These are phyloP conservation scores for Penicillium decumbens DNA, from an alignment of 2,329 filamentous ascomycete genomes.

Conservation along the genomic window DNA sequence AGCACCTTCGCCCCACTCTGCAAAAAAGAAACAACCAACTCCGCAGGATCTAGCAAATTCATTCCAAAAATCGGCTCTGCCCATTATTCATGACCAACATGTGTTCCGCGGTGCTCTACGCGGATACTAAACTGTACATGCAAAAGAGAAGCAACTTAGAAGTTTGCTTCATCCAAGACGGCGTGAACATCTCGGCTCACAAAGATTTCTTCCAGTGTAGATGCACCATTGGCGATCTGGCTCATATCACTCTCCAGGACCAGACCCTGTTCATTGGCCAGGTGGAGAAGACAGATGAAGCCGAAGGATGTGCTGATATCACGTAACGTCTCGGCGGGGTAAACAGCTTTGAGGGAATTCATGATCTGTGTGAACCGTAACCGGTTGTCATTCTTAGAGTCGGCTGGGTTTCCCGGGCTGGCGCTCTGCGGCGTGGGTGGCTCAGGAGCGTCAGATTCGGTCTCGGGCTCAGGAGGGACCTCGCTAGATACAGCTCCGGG, in stretches of 20 bases:
- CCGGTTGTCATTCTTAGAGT: constrained; percentile 45
- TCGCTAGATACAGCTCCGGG: constrained; percentile 24
- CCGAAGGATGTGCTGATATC: constrained; percentile 92
- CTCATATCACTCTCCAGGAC: constrained; percentile 60
- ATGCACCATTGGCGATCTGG: constrained; percentile 24
- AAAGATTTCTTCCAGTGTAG: constrained; percentile 44
- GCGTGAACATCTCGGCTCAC: constrained; percentile 40
- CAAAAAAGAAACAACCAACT: constrained; percentile 19
- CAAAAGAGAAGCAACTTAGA: constrained; percentile 17
- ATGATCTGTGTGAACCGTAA: constrained; percentile 89
- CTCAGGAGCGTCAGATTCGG: constrained; percentile 26
- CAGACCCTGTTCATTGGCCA: constrained; percentile 90
- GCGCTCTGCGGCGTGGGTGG: constrained; percentile 35
- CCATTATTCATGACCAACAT: constrained; percentile 21
- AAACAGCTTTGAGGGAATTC: constrained; percentile 80
- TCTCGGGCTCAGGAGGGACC: constrained; percentile 17
- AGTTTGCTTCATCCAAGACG: constrained; percentile 34
- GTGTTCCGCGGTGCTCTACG: constrained; percentile 7
- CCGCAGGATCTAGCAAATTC: constrained; percentile 16
- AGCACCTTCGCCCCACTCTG: constrained; percentile 14
- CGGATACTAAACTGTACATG: constrained; percentile 17
- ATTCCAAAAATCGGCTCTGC: constrained; percentile 9
- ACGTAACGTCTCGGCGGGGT: constrained; percentile 77
- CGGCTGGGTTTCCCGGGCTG: constrained; percentile 24
- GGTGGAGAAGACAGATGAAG: constrained; percentile 86